Conservation (phyloP, 139 green algal genomes). For the Coelastrella sp. region DNA sequence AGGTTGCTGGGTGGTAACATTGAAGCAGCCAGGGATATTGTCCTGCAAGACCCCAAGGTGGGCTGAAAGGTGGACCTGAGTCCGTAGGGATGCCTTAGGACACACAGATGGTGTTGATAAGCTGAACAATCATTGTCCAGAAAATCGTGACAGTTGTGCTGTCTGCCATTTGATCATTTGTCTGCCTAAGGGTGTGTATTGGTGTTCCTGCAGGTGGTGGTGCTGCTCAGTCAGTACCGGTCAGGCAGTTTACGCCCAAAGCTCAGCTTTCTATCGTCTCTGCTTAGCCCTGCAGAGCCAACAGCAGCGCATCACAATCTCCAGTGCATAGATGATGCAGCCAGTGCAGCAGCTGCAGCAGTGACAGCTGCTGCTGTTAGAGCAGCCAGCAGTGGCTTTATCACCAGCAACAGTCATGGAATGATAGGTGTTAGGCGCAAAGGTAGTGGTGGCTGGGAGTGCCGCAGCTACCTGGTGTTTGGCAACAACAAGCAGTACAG, state of each 20-base stretch:
- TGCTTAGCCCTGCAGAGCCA: background rate
- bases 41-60: conserved; percentile 8
- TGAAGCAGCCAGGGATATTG: background rate
- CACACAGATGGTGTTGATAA: too few species aligned
- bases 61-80: background rate
- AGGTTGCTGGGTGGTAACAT: background rate
- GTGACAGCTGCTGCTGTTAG: background rate
- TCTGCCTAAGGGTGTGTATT: too few species aligned
- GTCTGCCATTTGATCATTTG: too few species aligned
- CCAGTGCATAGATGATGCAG: background rate
- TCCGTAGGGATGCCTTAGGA: too few species aligned
- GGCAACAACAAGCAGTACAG: background rate
- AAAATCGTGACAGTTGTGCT: background rate
- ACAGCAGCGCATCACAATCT: background rate
- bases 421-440: background rate
- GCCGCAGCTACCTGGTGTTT: background rate
- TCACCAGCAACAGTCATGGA: background rate
- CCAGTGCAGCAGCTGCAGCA: background rate
- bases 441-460: background rate
- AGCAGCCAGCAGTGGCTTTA: background rate
- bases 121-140: too few species aligned
- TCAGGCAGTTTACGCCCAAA: background rate
- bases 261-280: background rate
- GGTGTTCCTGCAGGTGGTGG: background rate
- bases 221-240: background rate